Evolutionary conservation across 495 filamentous ascomycete species (phyloP).

Genomic region (Podospora pseudocomata): DNA sequence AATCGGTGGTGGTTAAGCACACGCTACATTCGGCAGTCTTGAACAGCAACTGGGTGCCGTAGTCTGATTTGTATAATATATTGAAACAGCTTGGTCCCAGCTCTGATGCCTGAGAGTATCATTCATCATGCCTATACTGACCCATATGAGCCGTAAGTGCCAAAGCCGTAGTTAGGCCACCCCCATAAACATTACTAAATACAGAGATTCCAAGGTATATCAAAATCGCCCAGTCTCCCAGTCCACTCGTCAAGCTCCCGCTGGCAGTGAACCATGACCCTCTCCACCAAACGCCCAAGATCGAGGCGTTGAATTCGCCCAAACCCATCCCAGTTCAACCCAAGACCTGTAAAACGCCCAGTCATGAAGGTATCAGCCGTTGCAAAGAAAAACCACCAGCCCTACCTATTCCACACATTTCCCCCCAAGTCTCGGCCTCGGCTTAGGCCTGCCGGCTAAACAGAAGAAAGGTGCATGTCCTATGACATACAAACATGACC

Average conservation of each 20-base stretch:
- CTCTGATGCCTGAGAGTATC: too few relatives aligned
- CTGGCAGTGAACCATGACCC: neutral
- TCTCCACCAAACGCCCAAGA: neutral
- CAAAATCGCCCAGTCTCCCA: neutral
- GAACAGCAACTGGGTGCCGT: neutral
- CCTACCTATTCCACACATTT: neutral
- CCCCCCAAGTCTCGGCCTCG: neutral
- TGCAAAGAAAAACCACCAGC: neutral
- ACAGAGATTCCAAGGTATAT: slow-evolving; percentile 1
- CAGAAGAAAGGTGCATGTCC: neutral
- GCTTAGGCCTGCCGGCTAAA: neutral
- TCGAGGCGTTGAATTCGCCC: neutral
- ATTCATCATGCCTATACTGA: neutral
- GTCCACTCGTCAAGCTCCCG: neutral
- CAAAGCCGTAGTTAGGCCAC: neutral
- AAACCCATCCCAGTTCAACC: neutral
- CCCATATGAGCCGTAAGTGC: neutral
- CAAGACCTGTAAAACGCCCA: neutral
- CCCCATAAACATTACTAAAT: neutral
- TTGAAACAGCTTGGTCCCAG: neutral
- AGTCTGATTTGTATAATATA: neutral
- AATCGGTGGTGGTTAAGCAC: too few relatives aligned
- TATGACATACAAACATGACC: neutral
- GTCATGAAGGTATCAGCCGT: slow-evolving; percentile 5
- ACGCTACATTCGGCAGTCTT: neutral